These are phyloP conservation scores for Dendrostoma leiphaemia DNA, from an alignment of 2,329 filamentous ascomycete genomes.

Conservation along the genomic window DNA sequence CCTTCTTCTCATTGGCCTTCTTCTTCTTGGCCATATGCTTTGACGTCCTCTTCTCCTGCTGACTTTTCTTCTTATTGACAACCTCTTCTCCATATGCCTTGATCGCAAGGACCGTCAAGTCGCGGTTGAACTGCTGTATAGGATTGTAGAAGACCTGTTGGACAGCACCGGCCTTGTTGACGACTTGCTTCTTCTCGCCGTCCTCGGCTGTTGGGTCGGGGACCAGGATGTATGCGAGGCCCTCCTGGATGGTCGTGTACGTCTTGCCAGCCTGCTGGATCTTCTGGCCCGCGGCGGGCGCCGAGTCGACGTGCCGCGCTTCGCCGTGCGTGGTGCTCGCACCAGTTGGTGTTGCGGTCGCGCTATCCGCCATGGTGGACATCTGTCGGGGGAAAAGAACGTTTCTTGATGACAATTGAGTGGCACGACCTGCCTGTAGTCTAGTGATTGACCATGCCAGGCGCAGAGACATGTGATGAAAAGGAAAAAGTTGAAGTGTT, in stretches of 20 bases:
- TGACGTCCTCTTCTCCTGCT: constrained; percentile 46
- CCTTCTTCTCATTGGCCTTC: constrained; percentile 35
- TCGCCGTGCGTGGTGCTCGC: constrained; percentile 8
- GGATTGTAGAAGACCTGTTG: constrained; percentile 97
- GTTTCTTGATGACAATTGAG: neutral
- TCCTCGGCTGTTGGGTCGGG: constrained; percentile 38
- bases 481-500: neutral
- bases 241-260: constrained; percentile 53
- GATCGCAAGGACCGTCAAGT: constrained; percentile 89
- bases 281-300: constrained; percentile 31
- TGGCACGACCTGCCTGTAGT: neutral
- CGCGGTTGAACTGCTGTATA: constrained; percentile 98
- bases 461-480: constrained; percentile 11
- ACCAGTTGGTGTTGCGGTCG: neutral
- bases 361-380: constrained; percentile 22
- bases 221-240: constrained; percentile 55
- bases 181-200: constrained; percentile 30
- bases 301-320: constrained; percentile 20
- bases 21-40: constrained; percentile 46
- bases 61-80: constrained; percentile 15
- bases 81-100: constrained; percentile 77
- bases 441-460: neutral
- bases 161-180: constrained; percentile 54
- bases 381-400: neutral
- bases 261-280: constrained; percentile 43